Conservation (phyloP, 345 rosid genomes). For the Rubroshorea leprosula region DNA sequence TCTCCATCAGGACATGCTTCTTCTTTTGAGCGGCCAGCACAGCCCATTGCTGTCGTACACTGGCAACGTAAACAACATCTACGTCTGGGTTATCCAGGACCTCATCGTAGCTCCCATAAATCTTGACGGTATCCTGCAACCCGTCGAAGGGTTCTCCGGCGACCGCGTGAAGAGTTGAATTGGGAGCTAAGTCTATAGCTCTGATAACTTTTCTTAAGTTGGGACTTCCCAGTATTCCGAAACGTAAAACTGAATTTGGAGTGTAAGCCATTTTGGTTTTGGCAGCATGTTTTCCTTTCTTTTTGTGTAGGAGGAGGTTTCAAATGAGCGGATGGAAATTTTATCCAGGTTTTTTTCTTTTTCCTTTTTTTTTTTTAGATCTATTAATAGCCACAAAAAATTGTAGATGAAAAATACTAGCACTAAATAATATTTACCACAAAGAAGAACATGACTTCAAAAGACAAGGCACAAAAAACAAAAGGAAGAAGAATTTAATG, state of each 20-base stretch:
- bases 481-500: too few relatives aligned
- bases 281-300: background rate
- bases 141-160: slow-evolving; percentile 55
- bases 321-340: too few relatives aligned
- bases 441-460: too few relatives aligned
- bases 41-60: slow-evolving; percentile 50
- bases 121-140: slow-evolving; percentile 25
- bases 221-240: slow-evolving; percentile 65
- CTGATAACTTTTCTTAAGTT: slow-evolving; percentile 42
- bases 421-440: too few relatives aligned
- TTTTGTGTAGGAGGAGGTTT: background rate
- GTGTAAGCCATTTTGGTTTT: slow-evolving; percentile 24
- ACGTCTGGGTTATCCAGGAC: slow-evolving; percentile 42
- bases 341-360: too few relatives aligned
- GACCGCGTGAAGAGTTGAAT: slow-evolving; percentile 41
- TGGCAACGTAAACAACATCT: slow-evolving; percentile 56
- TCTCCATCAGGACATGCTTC: slow-evolving; percentile 65
- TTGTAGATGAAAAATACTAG: too few relatives aligned
- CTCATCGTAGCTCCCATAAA: slow-evolving; percentile 55
- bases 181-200: slow-evolving; percentile 46
- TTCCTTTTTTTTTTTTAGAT: too few relatives aligned
- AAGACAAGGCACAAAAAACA: too few relatives aligned
- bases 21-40: slow-evolving; percentile 44
- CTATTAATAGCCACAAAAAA: too few relatives aligned
- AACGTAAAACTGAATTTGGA: slow-evolving; percentile 24